Base-by-base conservation (phyloP, 805 yeast species). In the Candida pseudofarinosa region DNA sequence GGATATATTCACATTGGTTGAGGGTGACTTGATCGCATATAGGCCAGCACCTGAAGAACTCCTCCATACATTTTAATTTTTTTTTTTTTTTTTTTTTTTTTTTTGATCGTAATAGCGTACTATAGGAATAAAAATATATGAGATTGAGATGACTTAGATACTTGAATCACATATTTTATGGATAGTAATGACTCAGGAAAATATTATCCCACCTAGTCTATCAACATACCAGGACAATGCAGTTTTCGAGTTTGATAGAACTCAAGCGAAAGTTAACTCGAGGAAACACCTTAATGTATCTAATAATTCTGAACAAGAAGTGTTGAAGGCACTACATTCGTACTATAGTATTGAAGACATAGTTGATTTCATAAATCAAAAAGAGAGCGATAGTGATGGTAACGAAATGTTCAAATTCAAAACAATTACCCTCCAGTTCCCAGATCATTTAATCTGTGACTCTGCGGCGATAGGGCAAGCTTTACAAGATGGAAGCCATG, bases 371-470 rank as follows among this genome's bases (percentile, higher is more conserved):
- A 61, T 85, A 36, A 39, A 44, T 14, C 50, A 55, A 3, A 62
- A 68, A 20, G 58, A 55, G 20, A 54, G 55, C 3, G 55, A 56
- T 3, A 60, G 56, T 0, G 47, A 33, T 13, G 43, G 40, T 31
- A 53, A 47, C 30, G 26, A 14, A 13, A 17, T 14, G 3, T 19
- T 15, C 13, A 59, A 54, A 28, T 82, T 65, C 59, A 63, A 60
- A 36, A 69, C 74, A 19, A 75, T 90, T 2, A 89, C 98, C 0
- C 67, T 93, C 26, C 99, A 93, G 63, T 91, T 93, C 50, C 98
- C 98, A 0, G 99, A 95, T 59, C 46, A 65, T 4, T 65, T 90
- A 31, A 77, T 93, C 1, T 73, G 81, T 33, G 97, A 91, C 59
- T 82, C 97, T 1, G 80, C 91, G 1, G 71, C 81, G 15, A 78